Evolutionary conservation across 2,329 filamentous ascomycete species (phyloP).

Genomic region (Teratosphaeria destructans): DNA sequence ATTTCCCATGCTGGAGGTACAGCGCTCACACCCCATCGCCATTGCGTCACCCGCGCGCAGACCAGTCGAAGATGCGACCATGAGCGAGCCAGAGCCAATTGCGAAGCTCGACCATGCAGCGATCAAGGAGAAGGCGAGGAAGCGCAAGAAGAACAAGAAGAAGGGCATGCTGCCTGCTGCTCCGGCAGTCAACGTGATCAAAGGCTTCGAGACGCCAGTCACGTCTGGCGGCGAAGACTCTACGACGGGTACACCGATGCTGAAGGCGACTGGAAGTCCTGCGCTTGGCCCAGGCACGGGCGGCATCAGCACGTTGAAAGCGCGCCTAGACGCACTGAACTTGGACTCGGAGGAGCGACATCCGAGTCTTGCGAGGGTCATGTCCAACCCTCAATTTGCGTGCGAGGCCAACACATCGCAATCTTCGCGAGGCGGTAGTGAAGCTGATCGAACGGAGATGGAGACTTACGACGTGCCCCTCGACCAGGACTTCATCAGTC

Average conservation of each 20-base stretch:
- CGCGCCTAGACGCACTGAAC: slow-evolving; percentile 69
- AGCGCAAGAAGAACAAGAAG: slow-evolving; percentile 30
- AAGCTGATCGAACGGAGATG: slow-evolving; percentile 60
- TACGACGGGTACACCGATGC: slow-evolving; percentile 21
- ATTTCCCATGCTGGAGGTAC: slow-evolving; percentile 12
- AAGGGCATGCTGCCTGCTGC: slow-evolving; percentile 26
- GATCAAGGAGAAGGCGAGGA: slow-evolving; percentile 26
- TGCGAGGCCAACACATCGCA: slow-evolving; percentile 42
- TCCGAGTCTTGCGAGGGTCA: slow-evolving; percentile 34
- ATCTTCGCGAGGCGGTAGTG: slow-evolving; percentile 42
- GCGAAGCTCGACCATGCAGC: slow-evolving; percentile 26
- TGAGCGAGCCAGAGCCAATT: slow-evolving; percentile 10
- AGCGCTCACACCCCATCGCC: slow-evolving; percentile 21
- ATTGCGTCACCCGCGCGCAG: slow-evolving; percentile 22
- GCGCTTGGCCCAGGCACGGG: slow-evolving; percentile 45
- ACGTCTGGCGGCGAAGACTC: slow-evolving; percentile 48
- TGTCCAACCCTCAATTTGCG: slow-evolving; percentile 32
- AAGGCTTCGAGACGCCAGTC: slow-evolving; percentile 41
- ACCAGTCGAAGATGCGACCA: slow-evolving; percentile 12
- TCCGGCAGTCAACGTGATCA: slow-evolving; percentile 31
- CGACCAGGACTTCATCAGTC: slow-evolving; percentile 73
- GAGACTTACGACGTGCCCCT: slow-evolving; percentile 79
- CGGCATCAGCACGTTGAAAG: slow-evolving; percentile 72
- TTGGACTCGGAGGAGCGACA: slow-evolving; percentile 49
- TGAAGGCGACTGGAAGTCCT: slow-evolving; percentile 26